These are phyloP conservation scores for Coniosporium apollinis DNA, from an alignment of 495 filamentous ascomycete genomes.

Conservation along the genomic window DNA sequence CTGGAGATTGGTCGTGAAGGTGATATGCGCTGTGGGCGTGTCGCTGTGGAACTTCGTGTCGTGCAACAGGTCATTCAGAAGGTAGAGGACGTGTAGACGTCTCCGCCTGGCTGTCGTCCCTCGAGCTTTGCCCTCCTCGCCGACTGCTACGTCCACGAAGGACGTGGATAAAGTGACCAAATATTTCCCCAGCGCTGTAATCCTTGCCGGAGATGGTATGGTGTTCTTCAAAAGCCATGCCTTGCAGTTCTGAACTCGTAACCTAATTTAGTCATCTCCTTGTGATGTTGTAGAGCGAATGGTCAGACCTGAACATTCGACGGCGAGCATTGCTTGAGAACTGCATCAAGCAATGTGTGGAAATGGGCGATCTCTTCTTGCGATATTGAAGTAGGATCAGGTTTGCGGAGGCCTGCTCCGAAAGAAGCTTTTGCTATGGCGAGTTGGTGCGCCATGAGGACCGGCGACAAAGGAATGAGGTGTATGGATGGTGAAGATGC, in stretches of 20 bases:
- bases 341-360: conserved; percentile 47
- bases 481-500: no score
- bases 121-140: conserved; percentile 6
- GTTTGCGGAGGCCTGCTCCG: conserved; percentile 53
- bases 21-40: conserved; percentile 27
- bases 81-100: conserved; percentile 63
- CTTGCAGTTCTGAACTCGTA: conserved; percentile 57
- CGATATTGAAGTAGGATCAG: conserved; percentile 54
- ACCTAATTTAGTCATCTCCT: conserved; percentile 37
- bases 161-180: conserved; percentile 50
- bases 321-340: conserved; percentile 57
- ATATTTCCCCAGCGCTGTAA: conserved; percentile 57
- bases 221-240: conserved; percentile 63
- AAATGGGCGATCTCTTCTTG: conserved; percentile 59
- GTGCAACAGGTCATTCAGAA: conserved; percentile 71
- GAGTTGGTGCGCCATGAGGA: neutral
- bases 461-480: no score
- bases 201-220: conserved; percentile 47
- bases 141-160: conserved; percentile 21
- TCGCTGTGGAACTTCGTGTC: conserved; percentile 47
- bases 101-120: conserved; percentile 40
- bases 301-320: conserved; percentile 90
- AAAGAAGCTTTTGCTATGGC: conserved; percentile 47
- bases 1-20: conserved; percentile 44
- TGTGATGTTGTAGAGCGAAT: conserved; percentile 25